phyloP scores from a whole-genome alignment of 2,329 filamentous ascomycete genomes.

The Lanzia echinophila region DNA sequence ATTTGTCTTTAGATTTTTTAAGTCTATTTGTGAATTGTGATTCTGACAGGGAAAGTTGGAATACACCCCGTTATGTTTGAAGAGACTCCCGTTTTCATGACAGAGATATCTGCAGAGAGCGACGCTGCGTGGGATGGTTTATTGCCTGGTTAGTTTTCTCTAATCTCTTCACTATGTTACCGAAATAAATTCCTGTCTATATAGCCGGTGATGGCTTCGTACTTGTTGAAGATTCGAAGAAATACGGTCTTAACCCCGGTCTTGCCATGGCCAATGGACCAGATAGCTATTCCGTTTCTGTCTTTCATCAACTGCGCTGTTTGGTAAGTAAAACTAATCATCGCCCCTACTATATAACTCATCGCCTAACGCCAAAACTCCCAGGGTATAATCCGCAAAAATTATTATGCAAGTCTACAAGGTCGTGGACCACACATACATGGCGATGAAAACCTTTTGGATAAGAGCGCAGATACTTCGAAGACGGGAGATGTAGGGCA shows the following conservation, averaged over 20 bases:
- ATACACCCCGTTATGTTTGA: background rate
- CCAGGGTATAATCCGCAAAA: conserved; percentile 7
- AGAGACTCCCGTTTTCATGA: background rate
- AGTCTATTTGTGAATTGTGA: background rate
- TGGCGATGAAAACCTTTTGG: background rate
- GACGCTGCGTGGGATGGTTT: conserved; percentile 2
- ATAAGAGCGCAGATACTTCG: background rate
- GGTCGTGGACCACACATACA: background rate
- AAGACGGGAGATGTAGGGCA: background rate
- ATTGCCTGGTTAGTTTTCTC: background rate
- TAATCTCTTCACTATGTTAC: rapidly evolving
- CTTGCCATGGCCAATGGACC: background rate
- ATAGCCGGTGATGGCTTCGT: background rate
- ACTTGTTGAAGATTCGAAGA: background rate
- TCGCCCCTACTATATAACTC: too few species aligned
- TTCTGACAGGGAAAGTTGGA: background rate
- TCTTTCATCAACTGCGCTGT: conserved; percentile 8
- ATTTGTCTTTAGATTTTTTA: too few species aligned
- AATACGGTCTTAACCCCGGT: background rate
- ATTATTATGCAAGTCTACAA: background rate
- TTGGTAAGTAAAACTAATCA: background rate
- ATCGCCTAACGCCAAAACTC: background rate
- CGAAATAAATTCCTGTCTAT: background rate
- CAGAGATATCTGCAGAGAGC: background rate
- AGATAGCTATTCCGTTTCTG: conserved; percentile 5